A percentile compares a stretch with the other conserved stretches of the same genome.
phyloP scores from a whole-genome alignment of 495 filamentous ascomycete genomes.

The Pyrenula aspistea region DNA sequence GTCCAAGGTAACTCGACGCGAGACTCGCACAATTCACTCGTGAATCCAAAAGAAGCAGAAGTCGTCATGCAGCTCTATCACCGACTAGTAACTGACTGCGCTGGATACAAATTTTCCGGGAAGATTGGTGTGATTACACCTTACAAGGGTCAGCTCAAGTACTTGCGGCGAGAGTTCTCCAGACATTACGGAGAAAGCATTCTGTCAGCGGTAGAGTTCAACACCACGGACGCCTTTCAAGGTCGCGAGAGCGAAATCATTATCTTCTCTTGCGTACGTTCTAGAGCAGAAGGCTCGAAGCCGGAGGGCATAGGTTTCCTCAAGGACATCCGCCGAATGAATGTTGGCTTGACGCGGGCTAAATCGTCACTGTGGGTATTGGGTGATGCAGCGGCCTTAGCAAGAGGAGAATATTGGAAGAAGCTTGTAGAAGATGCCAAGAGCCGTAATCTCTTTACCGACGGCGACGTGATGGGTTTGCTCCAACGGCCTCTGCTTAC shows the following conservation, averaged over 20 bases:
- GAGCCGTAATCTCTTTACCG: constrained; percentile 60
- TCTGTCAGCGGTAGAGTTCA: constrained; percentile 77
- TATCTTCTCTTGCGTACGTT: constrained; percentile 96
- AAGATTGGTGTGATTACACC: constrained; percentile 96
- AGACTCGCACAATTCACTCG: constrained; percentile 69
- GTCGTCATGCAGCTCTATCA: constrained; percentile 76
- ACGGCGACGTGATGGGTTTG: constrained; percentile 37
- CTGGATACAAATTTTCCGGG: constrained; percentile 53
- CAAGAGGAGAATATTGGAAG: constrained; percentile 83
- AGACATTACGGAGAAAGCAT: constrained; percentile 62
- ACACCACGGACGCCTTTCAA: constrained; percentile 97
- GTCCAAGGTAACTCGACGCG: constrained; percentile 77
- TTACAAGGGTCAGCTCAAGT: constrained; percentile 83
- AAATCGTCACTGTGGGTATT: constrained; percentile 93
- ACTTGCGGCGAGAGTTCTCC: constrained; percentile 62
- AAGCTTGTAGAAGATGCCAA: constrained; percentile 72
- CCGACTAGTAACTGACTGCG: constrained; percentile 62
- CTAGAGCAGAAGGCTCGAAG: constrained; percentile 78
- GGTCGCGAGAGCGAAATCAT: constrained; percentile 94
- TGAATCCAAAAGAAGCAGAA: constrained; percentile 78
- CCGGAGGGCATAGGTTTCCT: constrained; percentile 94
- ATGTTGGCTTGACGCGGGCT: constrained; percentile 91
- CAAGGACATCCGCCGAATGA: constrained; percentile 97
- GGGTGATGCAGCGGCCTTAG: constrained; percentile 74
- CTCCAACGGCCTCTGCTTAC: constrained; percentile 37